Percentiles rank a stretch among this genome's conserved stretches.
phyloP scores from a whole-genome alignment of 2,329 filamentous ascomycete species.

The Aspergillus oerlinghausenensis region DNA sequence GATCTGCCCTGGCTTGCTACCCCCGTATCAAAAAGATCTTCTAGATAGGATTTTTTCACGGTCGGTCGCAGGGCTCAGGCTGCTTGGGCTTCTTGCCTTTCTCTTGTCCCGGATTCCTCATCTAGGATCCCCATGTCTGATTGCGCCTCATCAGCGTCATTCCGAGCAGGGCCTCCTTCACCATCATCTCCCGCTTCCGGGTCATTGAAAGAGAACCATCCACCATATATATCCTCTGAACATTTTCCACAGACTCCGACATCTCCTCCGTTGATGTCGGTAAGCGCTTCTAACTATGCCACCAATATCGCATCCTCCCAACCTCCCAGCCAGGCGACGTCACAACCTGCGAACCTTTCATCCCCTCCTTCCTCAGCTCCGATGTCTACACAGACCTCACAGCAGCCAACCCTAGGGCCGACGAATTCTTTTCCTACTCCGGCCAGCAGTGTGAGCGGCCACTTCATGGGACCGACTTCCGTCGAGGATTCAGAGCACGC shows the following conservation, averaged over 20 bases:
- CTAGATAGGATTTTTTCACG: constrained; percentile 3
- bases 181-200: constrained; percentile 40
- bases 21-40: constrained; percentile 6
- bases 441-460: constrained; percentile 41
- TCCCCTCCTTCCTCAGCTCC: constrained; percentile 39
- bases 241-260: constrained; percentile 36
- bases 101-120: constrained; percentile 5
- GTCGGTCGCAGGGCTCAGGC: constrained; percentile 9
- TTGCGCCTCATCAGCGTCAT: constrained; percentile 30
- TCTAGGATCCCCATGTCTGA: constrained; percentile 34
- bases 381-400: constrained; percentile 41
- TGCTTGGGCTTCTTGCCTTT: constrained; percentile 12
- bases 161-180: constrained; percentile 38
- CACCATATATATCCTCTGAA: constrained; percentile 26
- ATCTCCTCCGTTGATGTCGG: constrained; percentile 49
- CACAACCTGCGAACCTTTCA: constrained; percentile 36
- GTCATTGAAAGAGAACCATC: constrained; percentile 33
- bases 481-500: constrained; percentile 32
- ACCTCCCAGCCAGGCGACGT: constrained; percentile 41
- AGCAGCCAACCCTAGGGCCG: constrained; percentile 36
- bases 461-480: constrained; percentile 25
- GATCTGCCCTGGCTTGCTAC: constrained; percentile 7
- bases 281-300: constrained; percentile 47
- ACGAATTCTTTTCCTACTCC: constrained; percentile 44
- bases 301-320: constrained; percentile 42